These are phyloP conservation scores for Aspergillus luchuensis DNA, from an alignment of 2,329 filamentous ascomycete species.

Conservation along the genomic window DNA sequence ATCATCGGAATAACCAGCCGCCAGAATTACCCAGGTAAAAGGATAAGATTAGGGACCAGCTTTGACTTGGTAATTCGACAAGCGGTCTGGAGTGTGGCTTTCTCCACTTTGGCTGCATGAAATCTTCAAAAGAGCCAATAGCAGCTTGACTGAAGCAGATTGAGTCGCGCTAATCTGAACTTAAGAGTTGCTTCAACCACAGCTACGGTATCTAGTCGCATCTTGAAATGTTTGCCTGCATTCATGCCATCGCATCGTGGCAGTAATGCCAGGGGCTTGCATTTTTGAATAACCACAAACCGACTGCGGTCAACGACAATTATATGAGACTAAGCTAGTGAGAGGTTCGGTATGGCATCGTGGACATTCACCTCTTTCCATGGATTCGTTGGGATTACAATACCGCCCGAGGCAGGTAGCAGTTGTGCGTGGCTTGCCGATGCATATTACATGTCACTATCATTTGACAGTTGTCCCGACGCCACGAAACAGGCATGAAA, in stretches of 20 bases:
- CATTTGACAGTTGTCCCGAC: conserved; percentile 10
- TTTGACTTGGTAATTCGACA: conserved; percentile 6
- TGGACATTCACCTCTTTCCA: background rate
- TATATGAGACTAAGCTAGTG: background rate
- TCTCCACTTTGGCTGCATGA: conserved; percentile 5
- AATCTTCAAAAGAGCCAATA: conserved; percentile 5
- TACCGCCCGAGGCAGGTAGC: background rate
- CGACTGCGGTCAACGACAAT: background rate
- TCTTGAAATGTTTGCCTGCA: background rate
- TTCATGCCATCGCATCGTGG: background rate
- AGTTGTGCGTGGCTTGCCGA: conserved; percentile 1
- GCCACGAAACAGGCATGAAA: background rate
- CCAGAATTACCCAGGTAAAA: background rate
- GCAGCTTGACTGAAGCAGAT: background rate
- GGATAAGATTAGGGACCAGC: conserved; percentile 3
- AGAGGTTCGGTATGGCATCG: background rate
- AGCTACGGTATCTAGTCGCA: background rate
- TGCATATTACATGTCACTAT: conserved; percentile 11
- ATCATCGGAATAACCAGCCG: conserved; percentile 11
- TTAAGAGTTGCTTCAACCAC: background rate
- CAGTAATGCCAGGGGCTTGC: background rate
- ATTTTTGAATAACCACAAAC: background rate
- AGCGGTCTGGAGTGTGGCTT: conserved; percentile 14
- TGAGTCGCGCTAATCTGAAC: conserved; percentile 17
- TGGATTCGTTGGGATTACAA: background rate